Percentiles rank a stretch among this genome's conserved stretches.
phyloP scores from a whole-genome alignment of 345 rosid species.

The Mercurialis annua region DNA sequence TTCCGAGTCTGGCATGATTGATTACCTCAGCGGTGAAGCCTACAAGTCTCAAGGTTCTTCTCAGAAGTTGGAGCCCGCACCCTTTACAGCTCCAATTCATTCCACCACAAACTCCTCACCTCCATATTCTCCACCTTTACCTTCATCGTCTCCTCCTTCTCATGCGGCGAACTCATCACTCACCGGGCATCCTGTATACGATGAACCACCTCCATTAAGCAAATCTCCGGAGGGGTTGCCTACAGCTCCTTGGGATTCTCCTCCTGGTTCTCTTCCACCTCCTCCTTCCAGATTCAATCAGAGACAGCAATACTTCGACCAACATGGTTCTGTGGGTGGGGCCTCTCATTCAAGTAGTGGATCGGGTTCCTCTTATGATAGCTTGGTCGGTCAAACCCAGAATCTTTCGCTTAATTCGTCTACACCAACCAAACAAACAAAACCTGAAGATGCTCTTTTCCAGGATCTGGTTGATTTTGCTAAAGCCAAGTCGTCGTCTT shows the following conservation, averaged over 20 bases:
- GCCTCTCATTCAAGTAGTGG: slow-evolving; percentile 44
- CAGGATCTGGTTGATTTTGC: slow-evolving; percentile 89
- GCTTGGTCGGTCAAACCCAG: slow-evolving; percentile 58
- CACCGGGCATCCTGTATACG: slow-evolving; percentile 46
- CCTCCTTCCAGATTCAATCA: slow-evolving; percentile 69
- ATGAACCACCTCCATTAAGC: slow-evolving; percentile 44
- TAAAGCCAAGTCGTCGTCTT: slow-evolving; percentile 76
- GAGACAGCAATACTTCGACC: slow-evolving; percentile 66
- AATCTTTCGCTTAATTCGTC: slow-evolving; percentile 59
- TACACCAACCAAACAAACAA: slow-evolving; percentile 48
- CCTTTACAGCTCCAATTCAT: slow-evolving; percentile 34
- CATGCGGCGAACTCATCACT: slow-evolving; percentile 14
- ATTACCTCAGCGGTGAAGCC: slow-evolving; percentile 87
- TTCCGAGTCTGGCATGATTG: slow-evolving; percentile 43
- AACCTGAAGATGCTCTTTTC: slow-evolving; percentile 84
- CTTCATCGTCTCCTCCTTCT: slow-evolving; percentile 26
- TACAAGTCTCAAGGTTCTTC: slow-evolving; percentile 57
- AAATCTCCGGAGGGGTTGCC: slow-evolving; percentile 59
- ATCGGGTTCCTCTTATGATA: slow-evolving; percentile 52
- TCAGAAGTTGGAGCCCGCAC: slow-evolving; percentile 28
- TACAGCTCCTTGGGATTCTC: slow-evolving; percentile 73
- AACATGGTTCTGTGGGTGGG: slow-evolving; percentile 14
- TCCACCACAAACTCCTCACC: slow-evolving; percentile 39
- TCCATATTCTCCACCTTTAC: slow-evolving; percentile 30
- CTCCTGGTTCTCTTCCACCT: slow-evolving; percentile 50